Base-by-base conservation (phyloP, 1,139 yeast species). In the Martiniozyma asiatica region DNA sequence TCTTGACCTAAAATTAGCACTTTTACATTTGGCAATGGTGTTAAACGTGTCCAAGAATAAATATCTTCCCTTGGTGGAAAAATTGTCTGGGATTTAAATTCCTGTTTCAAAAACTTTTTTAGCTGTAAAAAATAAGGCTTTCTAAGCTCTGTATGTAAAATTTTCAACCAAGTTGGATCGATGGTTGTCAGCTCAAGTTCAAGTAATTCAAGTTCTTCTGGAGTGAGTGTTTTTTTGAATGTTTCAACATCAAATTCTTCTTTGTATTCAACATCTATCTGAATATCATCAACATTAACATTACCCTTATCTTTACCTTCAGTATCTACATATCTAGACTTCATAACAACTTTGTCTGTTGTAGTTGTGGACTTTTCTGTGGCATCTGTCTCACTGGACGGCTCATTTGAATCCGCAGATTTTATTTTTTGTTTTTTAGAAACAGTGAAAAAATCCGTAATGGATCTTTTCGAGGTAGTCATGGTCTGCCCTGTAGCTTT, bases 1-100 rank as follows among this genome's bases (percentile, higher is more conserved):
- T 89, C 99, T 52, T 89, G 99, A 1, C 99, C 99, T 26, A 92
- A 60, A 12, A 92, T 65, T 4, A 89, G 67, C 20, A 92, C 92
- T 47, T 73, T 76, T 19, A 87, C 79, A 2, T 67, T 53, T 5
- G 72, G 63, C 21, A 89, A 60, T 0, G 96, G 95, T 0, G 97
- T 84, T 20, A 76, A 63, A 27, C 85, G 69, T 2, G 94, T 77
- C 97, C 98, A 89, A 0, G 96, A 80, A 51, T 89, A 89, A n/a
- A 89, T 72, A 37, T 80, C 79, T 12, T 65, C 48, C 15, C 59
- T 53, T 0, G 89, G 87, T 1, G 99, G 99, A 54, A 82, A 89
- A 0, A 87, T 62, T 3, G 44, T 39, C 25, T 46, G 38, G 28
- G 56, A 58, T 6, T 26, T 17, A 36, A 51, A 45, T 33, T 59